A percentile compares a stretch with the other conserved stretches of the same genome.
Conservation (phyloP, 495 filamentous ascomycete genomes). For the Umbilicaria muhlenbergii region DNA sequence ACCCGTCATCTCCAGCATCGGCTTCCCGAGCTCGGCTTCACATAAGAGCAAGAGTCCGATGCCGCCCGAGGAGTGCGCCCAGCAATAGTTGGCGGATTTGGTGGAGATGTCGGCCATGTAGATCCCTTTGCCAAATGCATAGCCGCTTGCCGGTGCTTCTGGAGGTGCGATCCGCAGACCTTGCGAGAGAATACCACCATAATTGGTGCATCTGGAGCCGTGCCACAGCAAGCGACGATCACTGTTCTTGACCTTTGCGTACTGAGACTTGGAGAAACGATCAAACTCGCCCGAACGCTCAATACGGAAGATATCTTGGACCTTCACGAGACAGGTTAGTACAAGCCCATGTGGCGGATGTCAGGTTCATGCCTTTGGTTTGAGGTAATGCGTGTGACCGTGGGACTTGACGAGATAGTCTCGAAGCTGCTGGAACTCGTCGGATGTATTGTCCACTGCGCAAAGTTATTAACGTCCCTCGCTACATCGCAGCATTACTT, state of each 20-base stretch:
- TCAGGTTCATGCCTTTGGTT: conserved; percentile 23
- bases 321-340: conserved; percentile 10
- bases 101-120: conserved; percentile 74
- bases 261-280: conserved; percentile 43
- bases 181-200: conserved; percentile 67
- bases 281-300: conserved; percentile 58
- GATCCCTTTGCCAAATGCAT: conserved; percentile 81
- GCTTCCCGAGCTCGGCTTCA: conserved; percentile 54
- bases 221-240: conserved; percentile 75
- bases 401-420: conserved; percentile 50
- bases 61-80: conserved; percentile 31
- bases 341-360: neutral
- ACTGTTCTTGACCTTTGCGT: conserved; percentile 23
- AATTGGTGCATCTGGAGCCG: conserved; percentile 56
- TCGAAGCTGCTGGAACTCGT: conserved; percentile 47
- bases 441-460: conserved; percentile 33
- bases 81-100: conserved; percentile 71
- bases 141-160: conserved; percentile 62
- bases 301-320: conserved; percentile 74
- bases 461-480: neutral
- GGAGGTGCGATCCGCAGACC: conserved; percentile 78
- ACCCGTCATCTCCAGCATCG: conserved; percentile 32
- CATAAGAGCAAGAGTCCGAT: conserved; percentile 54
- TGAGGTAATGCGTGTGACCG: conserved; percentile 40
- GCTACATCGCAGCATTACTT: conserved; percentile 6